phyloP scores from a whole-genome alignment of 2,329 filamentous ascomycete genomes.

The Dothidotthia symphoricarpi region DNA sequence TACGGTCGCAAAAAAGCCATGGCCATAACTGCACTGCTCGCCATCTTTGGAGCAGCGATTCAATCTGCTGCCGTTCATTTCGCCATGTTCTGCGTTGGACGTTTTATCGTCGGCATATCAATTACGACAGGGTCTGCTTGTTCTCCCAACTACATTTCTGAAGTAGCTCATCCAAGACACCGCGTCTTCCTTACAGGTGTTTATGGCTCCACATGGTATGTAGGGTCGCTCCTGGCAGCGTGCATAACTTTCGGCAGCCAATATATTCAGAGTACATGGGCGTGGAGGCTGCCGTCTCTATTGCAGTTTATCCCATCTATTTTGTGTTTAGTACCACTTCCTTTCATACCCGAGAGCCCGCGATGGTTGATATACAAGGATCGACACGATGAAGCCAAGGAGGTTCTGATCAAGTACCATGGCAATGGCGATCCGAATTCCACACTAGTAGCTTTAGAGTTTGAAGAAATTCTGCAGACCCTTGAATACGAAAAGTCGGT shows the following conservation, averaged over 20 bases:
- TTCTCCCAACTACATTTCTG: too few relatives aligned
- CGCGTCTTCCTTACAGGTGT: too few relatives aligned
- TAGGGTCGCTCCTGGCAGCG: conserved; percentile 26
- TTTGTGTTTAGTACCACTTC: too few relatives aligned
- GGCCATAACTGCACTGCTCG: too few relatives aligned
- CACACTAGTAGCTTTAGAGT: conserved; percentile 15
- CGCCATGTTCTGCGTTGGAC: too few relatives aligned
- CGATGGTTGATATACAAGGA: conserved; percentile 14
- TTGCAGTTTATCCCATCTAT: conserved; percentile 41
- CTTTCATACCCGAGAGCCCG: conserved; percentile 58
- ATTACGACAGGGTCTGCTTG: too few relatives aligned
- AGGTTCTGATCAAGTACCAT: conserved; percentile 15
- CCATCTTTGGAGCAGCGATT: too few relatives aligned
- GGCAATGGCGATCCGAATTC: conserved; percentile 12
- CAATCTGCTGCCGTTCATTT: too few relatives aligned
- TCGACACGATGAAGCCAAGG: conserved; percentile 7
- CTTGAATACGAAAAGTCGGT: conserved; percentile 14
- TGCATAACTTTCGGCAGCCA: conserved; percentile 50
- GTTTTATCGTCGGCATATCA: too few relatives aligned
- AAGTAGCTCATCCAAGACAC: too few relatives aligned
- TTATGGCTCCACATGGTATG: conserved; percentile 27
- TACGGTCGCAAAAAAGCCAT: too few relatives aligned
- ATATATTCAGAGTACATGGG: conserved; percentile 34
- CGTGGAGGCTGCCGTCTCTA: conserved; percentile 47
- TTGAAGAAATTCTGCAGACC: conserved; percentile 16